Conservation (phyloP, 495 filamentous ascomycete genomes). For the Hypoxylon lenormandii region DNA sequence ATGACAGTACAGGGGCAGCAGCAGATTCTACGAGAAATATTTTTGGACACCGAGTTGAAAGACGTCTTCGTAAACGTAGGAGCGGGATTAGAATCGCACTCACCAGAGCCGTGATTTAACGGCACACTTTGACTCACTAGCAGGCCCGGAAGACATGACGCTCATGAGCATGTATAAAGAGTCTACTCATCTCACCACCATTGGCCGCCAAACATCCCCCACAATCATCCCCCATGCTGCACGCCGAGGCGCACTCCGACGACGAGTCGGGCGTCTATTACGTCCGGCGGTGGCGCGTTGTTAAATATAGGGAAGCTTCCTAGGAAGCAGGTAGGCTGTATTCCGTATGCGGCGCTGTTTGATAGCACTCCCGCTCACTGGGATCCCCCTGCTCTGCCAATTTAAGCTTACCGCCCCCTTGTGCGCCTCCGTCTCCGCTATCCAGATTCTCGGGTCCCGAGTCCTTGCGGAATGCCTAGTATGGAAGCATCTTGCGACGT, state of each 20-base stretch:
- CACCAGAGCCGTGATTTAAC: constrained; percentile 51
- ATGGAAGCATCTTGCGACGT: too few relatives aligned
- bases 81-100: constrained; percentile 25
- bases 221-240: constrained; percentile 48
- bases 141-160: constrained; percentile 21
- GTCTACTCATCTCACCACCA: constrained; percentile 17
- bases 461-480: too few relatives aligned
- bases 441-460: background rate
- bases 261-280: constrained; percentile 42
- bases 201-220: too few relatives aligned
- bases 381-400: background rate
- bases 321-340: too few relatives aligned
- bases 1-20: constrained; percentile 46
- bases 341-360: too few relatives aligned
- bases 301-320: background rate
- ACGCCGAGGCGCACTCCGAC: constrained; percentile 44
- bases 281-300: constrained; percentile 21
- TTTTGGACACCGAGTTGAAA: background rate
- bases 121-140: constrained; percentile 51
- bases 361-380: too few relatives aligned
- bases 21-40: constrained; percentile 37
- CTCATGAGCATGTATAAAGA: background rate
- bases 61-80: background rate
- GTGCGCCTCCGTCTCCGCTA: background rate
- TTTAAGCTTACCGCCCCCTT: background rate